A percentile compares a stretch with the other conserved stretches of the same genome.
Evolutionary conservation across 2,329 filamentous ascomycete genomes (phyloP).

Genomic region (Fusarium chlamydosporum): DNA sequence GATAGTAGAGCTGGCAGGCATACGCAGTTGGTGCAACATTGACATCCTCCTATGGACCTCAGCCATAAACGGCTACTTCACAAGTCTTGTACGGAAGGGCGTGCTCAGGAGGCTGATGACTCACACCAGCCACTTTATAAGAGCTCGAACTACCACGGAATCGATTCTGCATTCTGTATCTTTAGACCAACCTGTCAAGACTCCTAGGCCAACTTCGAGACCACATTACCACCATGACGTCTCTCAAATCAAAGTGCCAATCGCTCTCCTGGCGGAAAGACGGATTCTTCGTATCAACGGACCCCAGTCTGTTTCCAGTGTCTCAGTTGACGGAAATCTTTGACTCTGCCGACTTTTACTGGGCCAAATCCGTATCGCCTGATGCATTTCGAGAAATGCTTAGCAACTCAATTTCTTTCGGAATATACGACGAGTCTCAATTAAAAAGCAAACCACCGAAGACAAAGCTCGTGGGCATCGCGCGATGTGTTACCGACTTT

Average conservation of each 20-base stretch:
- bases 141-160: rapidly evolving
- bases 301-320: conserved; percentile 64
- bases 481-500: conserved; percentile 72
- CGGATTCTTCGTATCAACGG: conserved; percentile 69
- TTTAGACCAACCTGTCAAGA: neutral
- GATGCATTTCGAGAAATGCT: conserved; percentile 62
- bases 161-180: rapidly evolving
- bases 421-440: conserved; percentile 59
- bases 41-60: neutral
- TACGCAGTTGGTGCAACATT: too few species aligned
- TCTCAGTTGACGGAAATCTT: conserved; percentile 64
- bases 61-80: neutral
- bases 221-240: neutral
- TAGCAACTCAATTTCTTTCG: conserved; percentile 69
- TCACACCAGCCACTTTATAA: neutral
- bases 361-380: conserved; percentile 64
- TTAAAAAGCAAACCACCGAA: neutral
- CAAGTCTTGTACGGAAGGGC: neutral
- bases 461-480: conserved; percentile 50
- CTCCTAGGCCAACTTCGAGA: neutral
- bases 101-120: neutral
- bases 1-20: too few species aligned
- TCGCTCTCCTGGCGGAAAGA: conserved; percentile 57
- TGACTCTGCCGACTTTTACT: conserved; percentile 66
- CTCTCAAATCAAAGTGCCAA: conserved; percentile 7